phyloP scores from a whole-genome alignment of 78 protist species.

The Isochrysis galbana region DNA sequence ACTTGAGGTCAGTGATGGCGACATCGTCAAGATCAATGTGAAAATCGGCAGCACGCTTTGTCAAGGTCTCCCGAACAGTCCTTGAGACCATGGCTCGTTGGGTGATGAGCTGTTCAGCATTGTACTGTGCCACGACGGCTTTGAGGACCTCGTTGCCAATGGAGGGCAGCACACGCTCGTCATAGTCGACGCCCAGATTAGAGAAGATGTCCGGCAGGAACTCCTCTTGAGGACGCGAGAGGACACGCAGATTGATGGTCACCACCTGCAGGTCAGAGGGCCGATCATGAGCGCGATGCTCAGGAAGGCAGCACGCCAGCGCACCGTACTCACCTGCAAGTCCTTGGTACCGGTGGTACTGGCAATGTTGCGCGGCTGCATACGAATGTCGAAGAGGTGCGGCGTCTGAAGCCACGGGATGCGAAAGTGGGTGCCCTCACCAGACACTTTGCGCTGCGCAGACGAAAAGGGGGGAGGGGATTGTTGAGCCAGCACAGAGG shows the following conservation, averaged over 20 bases:
- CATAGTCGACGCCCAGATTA: slow-evolving; percentile 62
- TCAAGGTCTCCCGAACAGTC: slow-evolving; percentile 31
- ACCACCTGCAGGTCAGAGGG: slow-evolving; percentile 56
- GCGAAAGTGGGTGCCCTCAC: slow-evolving; percentile 58
- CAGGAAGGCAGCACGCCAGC: no score
- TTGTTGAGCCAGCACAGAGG: no score
- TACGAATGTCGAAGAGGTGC: slow-evolving; percentile 50
- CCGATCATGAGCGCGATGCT: no score
- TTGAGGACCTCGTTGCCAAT: slow-evolving; percentile 40
- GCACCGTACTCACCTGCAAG: slow-evolving; percentile 63
- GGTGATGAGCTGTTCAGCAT: slow-evolving; percentile 80
- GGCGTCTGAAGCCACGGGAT: slow-evolving; percentile 56
- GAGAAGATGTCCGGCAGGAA: slow-evolving; percentile 41
- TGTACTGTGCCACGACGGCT: slow-evolving; percentile 70
- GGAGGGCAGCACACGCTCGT: slow-evolving; percentile 45
- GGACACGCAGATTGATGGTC: slow-evolving; percentile 63
- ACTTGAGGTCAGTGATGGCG: slow-evolving; percentile 66
- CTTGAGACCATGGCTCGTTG: slow-evolving; percentile 70
- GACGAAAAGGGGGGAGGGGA: no score
- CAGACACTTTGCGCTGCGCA: neutral
- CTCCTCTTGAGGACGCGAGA: slow-evolving; percentile 49
- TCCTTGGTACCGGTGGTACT: slow-evolving; percentile 65
- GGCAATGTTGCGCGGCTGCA: slow-evolving; percentile 52
- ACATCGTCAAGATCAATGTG: slow-evolving; percentile 73
- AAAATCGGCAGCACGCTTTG: slow-evolving; percentile 50